Base-by-base conservation (phyloP, 2,329 filamentous ascomycete species). In the Colletotrichum abscissum region DNA sequence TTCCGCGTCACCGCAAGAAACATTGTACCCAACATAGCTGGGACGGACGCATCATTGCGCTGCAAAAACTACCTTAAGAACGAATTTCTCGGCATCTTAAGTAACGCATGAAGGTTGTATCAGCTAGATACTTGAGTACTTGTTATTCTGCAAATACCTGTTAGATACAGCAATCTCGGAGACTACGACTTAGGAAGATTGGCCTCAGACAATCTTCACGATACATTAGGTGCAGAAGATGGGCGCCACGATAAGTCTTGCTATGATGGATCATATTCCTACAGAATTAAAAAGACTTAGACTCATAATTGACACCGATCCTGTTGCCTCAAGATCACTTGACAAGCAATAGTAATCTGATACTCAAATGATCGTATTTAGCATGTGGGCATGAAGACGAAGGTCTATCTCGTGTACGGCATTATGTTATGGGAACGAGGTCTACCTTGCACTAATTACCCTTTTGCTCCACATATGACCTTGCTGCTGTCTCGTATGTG, bases 401-500 rank as follows among this genome's bases (percentile, higher is more conserved):
- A 49, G 11, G 8, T 49, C 19, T 9, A 49, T 22, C n/a, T 22
- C 7, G 42, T 22, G 42, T 49, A 22, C 8, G 19, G 7, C 7
- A 49, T 22, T 11, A 49, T 49, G 19, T 49, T 49, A 49, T 49
- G 4, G 7, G 4, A 19, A 49, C 42, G 19, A 9, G 7, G 8
- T 49, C 42, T 49, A 49, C 42, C 8, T 22, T 49, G 38, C 4
- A 19, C 16, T n/a, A 35, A 35, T 35, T 35, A 49, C 42, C 19
- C n/a, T 55, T 24, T n/a, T 22, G 30, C 24, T 46, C 35, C 49
- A 69, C 11, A 52, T 46, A 69, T 3, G 16, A 56, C 26, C 33
- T 69, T 12, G 67, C 67, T 9, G 52, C 52, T 5, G 35, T 63
- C 26, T 57, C 67, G n/a, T 63, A 69, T 11, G 33, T 69, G 8